These are phyloP conservation scores for Beauveria asiatica DNA, from an alignment of 2,329 filamentous ascomycete genomes.

Conservation along the genomic window DNA sequence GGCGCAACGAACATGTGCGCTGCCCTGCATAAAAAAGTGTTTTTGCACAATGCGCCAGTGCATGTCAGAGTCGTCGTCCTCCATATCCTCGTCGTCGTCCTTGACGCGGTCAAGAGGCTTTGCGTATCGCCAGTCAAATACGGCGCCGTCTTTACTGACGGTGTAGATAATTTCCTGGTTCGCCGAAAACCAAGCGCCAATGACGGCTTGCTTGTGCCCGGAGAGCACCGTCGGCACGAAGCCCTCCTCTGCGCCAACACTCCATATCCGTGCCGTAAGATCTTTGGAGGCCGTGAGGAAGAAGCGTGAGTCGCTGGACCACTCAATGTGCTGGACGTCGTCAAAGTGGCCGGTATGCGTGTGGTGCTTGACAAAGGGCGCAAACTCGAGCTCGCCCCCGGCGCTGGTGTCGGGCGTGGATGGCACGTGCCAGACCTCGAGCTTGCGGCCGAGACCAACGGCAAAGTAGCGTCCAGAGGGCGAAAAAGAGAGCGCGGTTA, in stretches of 20 bases:
- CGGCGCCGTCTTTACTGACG: conserved; percentile 91
- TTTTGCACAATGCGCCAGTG: conserved; percentile 87
- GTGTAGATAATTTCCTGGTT: conserved; percentile 96
- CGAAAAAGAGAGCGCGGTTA: conserved; percentile 81
- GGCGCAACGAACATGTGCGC: conserved; percentile 81
- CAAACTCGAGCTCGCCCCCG: conserved; percentile 83
- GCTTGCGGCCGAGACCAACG: conserved; percentile 74
- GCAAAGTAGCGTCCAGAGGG: conserved; percentile 88
- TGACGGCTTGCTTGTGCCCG: conserved; percentile 81
- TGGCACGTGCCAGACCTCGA: conserved; percentile 95
- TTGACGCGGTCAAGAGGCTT: conserved; percentile 46
- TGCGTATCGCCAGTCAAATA: conserved; percentile 88
- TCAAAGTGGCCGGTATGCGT: conserved; percentile 87
- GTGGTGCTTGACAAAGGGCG: conserved; percentile 84
- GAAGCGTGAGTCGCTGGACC: conserved; percentile 94
- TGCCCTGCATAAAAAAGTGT: conserved; percentile 90
- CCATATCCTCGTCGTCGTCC: conserved; percentile 51
- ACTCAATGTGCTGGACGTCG: conserved; percentile 75
- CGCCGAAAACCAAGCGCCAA: conserved; percentile 94
- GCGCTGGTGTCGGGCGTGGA: conserved; percentile 73
- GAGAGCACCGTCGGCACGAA: conserved; percentile 85
- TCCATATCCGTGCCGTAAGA: conserved; percentile 91
- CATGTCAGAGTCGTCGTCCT: conserved; percentile 55
- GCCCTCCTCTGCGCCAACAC: conserved; percentile 73
- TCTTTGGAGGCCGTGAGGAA: conserved; percentile 90